Evolutionary conservation across 1,284 basidiomycete species (phyloP).

Genomic region (Pulveroboletus ridleyi): DNA sequence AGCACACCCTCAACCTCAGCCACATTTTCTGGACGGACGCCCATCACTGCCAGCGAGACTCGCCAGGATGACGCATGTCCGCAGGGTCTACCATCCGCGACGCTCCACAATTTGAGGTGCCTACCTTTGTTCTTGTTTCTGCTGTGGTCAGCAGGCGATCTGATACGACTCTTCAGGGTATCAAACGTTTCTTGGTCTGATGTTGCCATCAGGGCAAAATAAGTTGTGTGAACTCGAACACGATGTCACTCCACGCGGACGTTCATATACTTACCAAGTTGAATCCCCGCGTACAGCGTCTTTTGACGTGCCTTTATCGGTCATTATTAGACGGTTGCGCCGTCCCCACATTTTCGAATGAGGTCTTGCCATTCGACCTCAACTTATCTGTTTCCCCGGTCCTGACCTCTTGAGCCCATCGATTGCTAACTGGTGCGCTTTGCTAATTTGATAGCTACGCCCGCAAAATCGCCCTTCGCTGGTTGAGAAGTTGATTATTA

Average conservation of each 20-base stretch:
- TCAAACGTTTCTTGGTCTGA: neutral
- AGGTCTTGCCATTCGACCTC: constrained; percentile 5
- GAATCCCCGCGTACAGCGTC: constrained; percentile 11
- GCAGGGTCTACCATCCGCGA: constrained; percentile 21
- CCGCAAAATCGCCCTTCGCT: neutral
- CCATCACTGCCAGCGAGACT: constrained; percentile 1
- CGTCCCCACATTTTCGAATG: constrained; percentile 5
- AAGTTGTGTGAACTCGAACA: constrained; percentile 8
- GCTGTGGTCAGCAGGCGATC: constrained; percentile 6
- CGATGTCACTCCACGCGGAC: constrained; percentile 22
- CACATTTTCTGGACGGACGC: constrained; percentile 11
- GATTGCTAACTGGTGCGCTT: constrained; percentile 1
- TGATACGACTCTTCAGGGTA: constrained; percentile 15
- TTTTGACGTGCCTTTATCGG: constrained; percentile 6
- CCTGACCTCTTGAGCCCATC: neutral
- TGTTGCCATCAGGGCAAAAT: neutral
- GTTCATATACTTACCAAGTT: constrained; percentile 2
- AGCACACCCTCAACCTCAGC: constrained; percentile 14
- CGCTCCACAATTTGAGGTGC: neutral
- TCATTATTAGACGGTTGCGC: constrained; percentile 14
- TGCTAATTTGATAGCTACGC: neutral
- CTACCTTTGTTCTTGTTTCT: constrained; percentile 8
- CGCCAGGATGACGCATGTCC: constrained; percentile 19
- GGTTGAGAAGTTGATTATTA: neutral
- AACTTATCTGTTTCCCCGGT: constrained; percentile 1